Percentiles rank a stretch among this genome's conserved stretches.
These are phyloP conservation scores for Cotoneaster glaucophyllus DNA, from an alignment of 306 rosid species.

Conservation along the genomic window DNA sequence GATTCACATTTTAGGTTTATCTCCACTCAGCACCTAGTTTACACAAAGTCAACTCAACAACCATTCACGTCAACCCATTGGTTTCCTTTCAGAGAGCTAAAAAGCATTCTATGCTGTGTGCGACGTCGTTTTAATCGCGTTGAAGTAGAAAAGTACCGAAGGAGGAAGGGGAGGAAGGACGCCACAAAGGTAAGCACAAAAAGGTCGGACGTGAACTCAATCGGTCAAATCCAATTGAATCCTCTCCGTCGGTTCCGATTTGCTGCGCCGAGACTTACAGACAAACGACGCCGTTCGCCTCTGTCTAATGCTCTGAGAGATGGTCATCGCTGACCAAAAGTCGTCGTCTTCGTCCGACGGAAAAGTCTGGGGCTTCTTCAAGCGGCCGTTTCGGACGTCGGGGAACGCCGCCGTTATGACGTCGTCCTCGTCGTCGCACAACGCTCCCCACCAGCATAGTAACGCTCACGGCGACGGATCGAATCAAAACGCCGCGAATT, in stretches of 20 bases:
- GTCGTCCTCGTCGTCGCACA: conserved; percentile 29
- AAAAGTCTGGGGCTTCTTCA: conserved; percentile 85
- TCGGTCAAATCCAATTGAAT: conserved; percentile 21
- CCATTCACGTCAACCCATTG: conserved; percentile 17
- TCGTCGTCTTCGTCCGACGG: conserved; percentile 64
- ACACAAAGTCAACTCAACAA: conserved; percentile 9
- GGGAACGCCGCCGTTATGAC: conserved; percentile 32
- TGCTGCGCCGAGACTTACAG: not conserved
- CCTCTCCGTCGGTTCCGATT: conserved; percentile 27
- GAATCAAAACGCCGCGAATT: conserved; percentile 36
- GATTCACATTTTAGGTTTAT: not conserved
- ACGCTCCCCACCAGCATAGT: conserved; percentile 1
- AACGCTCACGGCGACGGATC: conserved; percentile 40
- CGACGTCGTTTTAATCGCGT: conserved; percentile 5
- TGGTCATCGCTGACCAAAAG: conserved; percentile 68
- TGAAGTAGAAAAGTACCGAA: not conserved
- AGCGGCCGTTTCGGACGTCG: conserved; percentile 65
- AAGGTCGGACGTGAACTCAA: conserved; percentile 22
- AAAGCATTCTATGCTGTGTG: not conserved
- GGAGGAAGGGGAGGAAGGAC: not conserved
- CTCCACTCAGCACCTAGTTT: no score
- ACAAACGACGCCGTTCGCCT: not conserved
- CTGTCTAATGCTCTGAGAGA: conserved; percentile 34
- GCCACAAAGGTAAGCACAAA: not conserved
- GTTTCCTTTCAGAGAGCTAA: not conserved